Evolutionary conservation across 768 basidiomycete genomes (phyloP), one percentile per base, ranked within the genome.

Genomic region (Rossbeevera mucosa): DNA sequence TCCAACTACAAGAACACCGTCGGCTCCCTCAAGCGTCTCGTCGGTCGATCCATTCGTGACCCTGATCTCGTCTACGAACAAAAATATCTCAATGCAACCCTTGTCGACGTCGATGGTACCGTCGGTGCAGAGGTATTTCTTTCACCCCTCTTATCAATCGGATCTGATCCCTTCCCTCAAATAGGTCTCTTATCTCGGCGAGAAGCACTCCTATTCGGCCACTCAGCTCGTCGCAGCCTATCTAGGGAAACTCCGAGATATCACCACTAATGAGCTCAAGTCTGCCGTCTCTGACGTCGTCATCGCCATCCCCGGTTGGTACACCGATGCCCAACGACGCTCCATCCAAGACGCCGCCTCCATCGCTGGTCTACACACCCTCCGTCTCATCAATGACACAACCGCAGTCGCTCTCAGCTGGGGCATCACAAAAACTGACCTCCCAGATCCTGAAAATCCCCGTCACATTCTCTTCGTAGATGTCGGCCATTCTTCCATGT

Each of bases 1-100:
- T 94, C 93, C 60, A 98, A 98, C 74, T 97, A 94, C 80, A 89
- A 84, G 72, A 99, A 98, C 76, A 98, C 96, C 22, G 79, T 96
- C 67, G 96, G 96, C 38, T 86, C 83, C 0, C 76, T 98, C 63
- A 97, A 97, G 72, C 82, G 94, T 20, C 80, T 98, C 36, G 76
- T 96, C 59, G 95, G 94, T 8, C 81, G 94, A 47, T 82, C 86
- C 25, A 60, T 88, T 58, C 69, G 75, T 41, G 95, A 98, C 71
- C 75, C 86, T 11, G 94, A 97, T 69, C 78, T 94, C 52, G 76
- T 86, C 33, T 72, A 85, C 51, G 96, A 99, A 79, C 88, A 86
- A 74, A 92, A 91, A 74, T 97, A 86, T 70, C 83, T 94, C 66
- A 88, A 91, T 66, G 90, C 90, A 13, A 79, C 83, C 51, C 75